Evolutionary conservation across 2,329 filamentous ascomycete species (phyloP).

Genomic region (Pseudogymnoascus sp.): DNA sequence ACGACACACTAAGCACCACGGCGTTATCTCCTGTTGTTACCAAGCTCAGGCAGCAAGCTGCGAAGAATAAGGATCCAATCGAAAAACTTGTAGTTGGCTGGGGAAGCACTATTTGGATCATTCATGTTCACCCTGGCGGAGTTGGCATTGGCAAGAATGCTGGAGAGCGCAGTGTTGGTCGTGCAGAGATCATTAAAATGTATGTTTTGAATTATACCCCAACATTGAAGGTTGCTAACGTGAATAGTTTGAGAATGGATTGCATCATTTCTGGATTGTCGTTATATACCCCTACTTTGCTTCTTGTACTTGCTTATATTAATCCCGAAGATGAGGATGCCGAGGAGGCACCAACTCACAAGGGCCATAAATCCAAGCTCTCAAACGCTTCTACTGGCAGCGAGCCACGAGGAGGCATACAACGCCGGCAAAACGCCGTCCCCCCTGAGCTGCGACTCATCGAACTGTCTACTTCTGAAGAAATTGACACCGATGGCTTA

Average conservation of each 20-base stretch:
- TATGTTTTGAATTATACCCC: slow-evolving; percentile 40
- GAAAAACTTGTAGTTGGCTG: slow-evolving; percentile 89
- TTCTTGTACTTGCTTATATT: slow-evolving; percentile 87
- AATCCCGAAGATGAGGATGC: slow-evolving; percentile 55
- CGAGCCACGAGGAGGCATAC: slow-evolving; percentile 56
- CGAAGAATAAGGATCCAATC: slow-evolving; percentile 39
- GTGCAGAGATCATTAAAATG: slow-evolving; percentile 88
- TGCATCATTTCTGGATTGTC: slow-evolving; percentile 97
- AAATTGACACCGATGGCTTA: slow-evolving; percentile 80
- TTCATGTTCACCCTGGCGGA: slow-evolving; percentile 78
- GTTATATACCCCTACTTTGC: slow-evolving; percentile 83
- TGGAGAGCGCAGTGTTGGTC: slow-evolving; percentile 64
- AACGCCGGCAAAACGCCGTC: slow-evolving; percentile 66
- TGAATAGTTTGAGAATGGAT: slow-evolving; percentile 74
- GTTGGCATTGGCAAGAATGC: slow-evolving; percentile 55
- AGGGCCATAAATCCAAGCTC: slow-evolving; percentile 26
- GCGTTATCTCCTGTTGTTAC: slow-evolving; percentile 37
- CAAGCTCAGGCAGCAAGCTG: slow-evolving; percentile 41
- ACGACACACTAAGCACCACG: slow-evolving; percentile 37
- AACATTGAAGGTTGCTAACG: background rate
- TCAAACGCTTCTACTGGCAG: slow-evolving; percentile 43
- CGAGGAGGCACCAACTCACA: slow-evolving; percentile 32
- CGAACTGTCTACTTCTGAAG: slow-evolving; percentile 71
- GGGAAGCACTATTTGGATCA: slow-evolving; percentile 93
- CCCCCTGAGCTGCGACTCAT: slow-evolving; percentile 87